These are phyloP conservation scores for Thalassiosira exigua DNA, from an alignment of 352 stramenopile genomes.

Conservation along the genomic window DNA sequence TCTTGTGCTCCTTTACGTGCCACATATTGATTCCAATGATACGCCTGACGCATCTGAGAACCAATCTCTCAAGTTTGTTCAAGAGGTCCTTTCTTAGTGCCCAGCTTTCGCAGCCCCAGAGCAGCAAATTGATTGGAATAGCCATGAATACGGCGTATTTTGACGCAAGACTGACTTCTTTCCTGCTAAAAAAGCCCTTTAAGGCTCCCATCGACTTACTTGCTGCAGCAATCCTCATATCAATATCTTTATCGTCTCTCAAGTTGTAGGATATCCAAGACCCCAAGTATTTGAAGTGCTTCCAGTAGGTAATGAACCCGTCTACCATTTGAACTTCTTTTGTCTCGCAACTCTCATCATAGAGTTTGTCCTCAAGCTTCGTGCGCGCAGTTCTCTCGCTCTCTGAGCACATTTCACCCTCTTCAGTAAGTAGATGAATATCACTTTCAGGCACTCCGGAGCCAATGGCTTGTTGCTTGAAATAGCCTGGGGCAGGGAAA, in stretches of 20 bases:
- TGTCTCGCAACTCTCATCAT: conserved; percentile 7
- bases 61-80: background rate
- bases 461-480: too few species aligned
- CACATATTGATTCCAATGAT: background rate
- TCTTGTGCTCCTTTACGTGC: background rate
- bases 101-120: background rate
- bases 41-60: background rate
- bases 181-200: too few species aligned
- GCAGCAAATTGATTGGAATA: too few species aligned
- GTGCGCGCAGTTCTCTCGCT: too few species aligned
- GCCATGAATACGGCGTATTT: too few species aligned
- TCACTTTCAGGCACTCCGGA: too few species aligned
- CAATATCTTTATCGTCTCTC: conserved; percentile 28
- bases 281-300: conserved; percentile 26
- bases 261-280: conserved; percentile 21
- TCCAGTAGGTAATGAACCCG: conserved; percentile 7
- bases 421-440: too few species aligned
- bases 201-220: conserved; percentile 27
- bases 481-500: too few species aligned
- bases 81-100: background rate
- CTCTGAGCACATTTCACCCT: too few species aligned
- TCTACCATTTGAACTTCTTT: background rate
- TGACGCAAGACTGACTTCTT: too few species aligned
- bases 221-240: conserved; percentile 9
- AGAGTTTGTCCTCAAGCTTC: background rate